phyloP scores from a whole-genome alignment of 108 stramenopile species.

The Skeletonema menzelii region DNA sequence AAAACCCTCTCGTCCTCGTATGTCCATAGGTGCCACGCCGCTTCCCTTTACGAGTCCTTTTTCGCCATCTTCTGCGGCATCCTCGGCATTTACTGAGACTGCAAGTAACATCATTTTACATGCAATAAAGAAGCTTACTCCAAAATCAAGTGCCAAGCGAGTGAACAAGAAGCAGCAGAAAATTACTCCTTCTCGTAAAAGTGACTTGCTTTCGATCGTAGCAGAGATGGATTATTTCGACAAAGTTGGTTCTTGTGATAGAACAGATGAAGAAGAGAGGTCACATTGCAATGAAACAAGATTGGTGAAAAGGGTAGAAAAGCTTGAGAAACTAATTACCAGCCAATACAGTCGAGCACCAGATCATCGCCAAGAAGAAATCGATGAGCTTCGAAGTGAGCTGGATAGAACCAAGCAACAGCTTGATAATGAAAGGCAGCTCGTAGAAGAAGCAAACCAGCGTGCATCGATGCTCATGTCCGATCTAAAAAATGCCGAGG shows the following conservation, averaged over 20 bases:
- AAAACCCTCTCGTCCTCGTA: background rate
- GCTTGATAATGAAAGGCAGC: background rate
- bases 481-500: background rate
- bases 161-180: background rate
- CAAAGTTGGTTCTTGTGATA: background rate
- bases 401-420: background rate
- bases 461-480: background rate
- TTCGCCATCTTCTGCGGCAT: background rate
- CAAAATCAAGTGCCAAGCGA: background rate
- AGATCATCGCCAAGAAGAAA: background rate
- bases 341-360: background rate
- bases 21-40: conserved; percentile 1
- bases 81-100: background rate
- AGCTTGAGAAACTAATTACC: background rate
- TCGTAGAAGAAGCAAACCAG: background rate
- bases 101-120: background rate
- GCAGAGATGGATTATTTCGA: background rate
- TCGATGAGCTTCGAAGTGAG: background rate
- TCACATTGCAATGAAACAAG: background rate
- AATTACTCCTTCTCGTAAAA: background rate
- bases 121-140: background rate
- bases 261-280: background rate
- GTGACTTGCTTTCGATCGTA: background rate
- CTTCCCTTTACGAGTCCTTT: background rate
- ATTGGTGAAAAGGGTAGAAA: background rate